phyloP scores from a whole-genome alignment of 2,329 filamentous ascomycete genomes.

The Neurospora sp. region DNA sequence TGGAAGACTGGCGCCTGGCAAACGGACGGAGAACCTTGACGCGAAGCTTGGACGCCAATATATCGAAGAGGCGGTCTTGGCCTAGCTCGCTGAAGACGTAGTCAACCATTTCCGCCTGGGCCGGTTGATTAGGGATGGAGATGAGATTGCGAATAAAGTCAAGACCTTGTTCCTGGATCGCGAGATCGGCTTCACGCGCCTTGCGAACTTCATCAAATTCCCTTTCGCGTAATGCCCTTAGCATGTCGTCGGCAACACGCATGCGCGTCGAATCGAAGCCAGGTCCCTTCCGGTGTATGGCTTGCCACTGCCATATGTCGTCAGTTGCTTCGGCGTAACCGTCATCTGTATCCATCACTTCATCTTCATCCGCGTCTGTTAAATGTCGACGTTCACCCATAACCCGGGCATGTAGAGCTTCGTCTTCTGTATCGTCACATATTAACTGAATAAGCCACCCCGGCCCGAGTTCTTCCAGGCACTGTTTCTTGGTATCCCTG shows the following conservation, averaged over 20 bases:
- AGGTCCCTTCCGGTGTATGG: constrained; percentile 11
- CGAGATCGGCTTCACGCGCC: constrained; percentile 66
- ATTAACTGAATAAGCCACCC: constrained; percentile 77
- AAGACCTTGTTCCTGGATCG: constrained; percentile 83
- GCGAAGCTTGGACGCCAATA: constrained; percentile 69
- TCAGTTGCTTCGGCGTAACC: constrained; percentile 29
- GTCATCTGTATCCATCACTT: constrained; percentile 40
- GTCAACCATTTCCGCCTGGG: constrained; percentile 69
- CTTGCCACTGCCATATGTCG: constrained; percentile 15
- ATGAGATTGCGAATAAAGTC: constrained; percentile 88
- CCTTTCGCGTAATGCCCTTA: constrained; percentile 47
- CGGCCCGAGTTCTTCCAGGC: constrained; percentile 66
- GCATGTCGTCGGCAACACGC: constrained; percentile 39
- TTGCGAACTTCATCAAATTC: constrained; percentile 60
- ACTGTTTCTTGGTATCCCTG: constrained; percentile 64
- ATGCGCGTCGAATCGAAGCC: constrained; percentile 29
- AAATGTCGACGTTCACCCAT: constrained; percentile 11
- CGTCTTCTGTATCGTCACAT: constrained; percentile 50
- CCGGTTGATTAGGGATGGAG: constrained; percentile 43
- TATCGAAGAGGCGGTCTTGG: constrained; percentile 68
- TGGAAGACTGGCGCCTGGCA: constrained; percentile 29
- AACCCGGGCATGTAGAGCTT: constrained; percentile 30
- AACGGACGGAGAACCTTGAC: constrained; percentile 47
- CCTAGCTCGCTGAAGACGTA: constrained; percentile 69
- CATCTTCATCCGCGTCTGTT: constrained; percentile 37